Evolutionary conservation across 2,329 filamentous ascomycete species (phyloP), one percentile per base, ranked within the genome.

Genomic region (Colletotrichum scovillei): DNA sequence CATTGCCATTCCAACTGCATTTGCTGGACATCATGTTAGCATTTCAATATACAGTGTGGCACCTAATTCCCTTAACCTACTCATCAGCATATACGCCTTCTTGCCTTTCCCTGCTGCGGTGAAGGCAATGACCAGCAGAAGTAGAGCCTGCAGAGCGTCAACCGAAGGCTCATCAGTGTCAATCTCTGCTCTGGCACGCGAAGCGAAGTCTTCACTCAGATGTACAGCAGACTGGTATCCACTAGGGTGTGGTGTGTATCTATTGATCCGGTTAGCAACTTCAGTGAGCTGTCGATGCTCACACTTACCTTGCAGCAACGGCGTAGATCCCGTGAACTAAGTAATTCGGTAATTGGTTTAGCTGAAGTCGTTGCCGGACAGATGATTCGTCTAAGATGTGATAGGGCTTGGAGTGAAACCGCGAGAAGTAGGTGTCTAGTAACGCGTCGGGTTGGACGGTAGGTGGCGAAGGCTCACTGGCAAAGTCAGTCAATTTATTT

Each of bases 21-120:
- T 93, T 75, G 92, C 93, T 95, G 76, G 28, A 67, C 55, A 2
- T 1, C 38, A 72, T 75, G 28, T 75, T 53, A 75, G 67, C 68
- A 5, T 9, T 2, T 12, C 16, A 28, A 16, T 32, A 76, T 24
- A 8, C 4, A n/a, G 8, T 49, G 7, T 22, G 22, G 12, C 19
- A 4, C 73, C n/a, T 22, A 28, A 32, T 53, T 16, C 14, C 32
- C 19, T 32, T 22, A 9, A 78, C 85, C 24, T 91, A 94, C 94
- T 90, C 77, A 97, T 87, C 52, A 95, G 87, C 94, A 97, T 97
- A 77, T 95, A 97, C 1, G 94, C 92, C 82, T 94, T 97, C 83
- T 94, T 96, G 19, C 94, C 94, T 78, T 93, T 92, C 30, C 95
- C 94, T 35, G 91, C 88, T 46, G 94, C 94, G 62, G 92, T 94